These are phyloP conservation scores for Pharus latifolius DNA, from an alignment of 176 grass and related monocot genomes.

Conservation along the genomic window DNA sequence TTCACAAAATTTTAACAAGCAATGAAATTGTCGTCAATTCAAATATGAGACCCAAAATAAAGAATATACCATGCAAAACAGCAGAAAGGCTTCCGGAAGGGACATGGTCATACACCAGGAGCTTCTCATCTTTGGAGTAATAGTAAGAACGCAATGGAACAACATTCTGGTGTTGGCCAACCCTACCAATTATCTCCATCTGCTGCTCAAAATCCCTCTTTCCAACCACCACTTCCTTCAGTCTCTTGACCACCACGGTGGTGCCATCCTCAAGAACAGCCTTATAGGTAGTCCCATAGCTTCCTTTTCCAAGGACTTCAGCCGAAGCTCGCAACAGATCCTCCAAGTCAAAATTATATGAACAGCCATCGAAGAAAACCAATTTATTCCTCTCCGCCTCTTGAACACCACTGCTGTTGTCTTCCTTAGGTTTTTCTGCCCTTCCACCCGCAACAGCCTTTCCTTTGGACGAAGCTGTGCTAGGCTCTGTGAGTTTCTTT, in stretches of 20 bases:
- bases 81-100: conserved; percentile 58
- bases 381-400: conserved; percentile 89
- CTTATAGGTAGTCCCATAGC: conserved; percentile 93
- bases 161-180: conserved; percentile 72
- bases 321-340: conserved; percentile 94
- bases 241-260: conserved; percentile 86
- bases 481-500: conserved; percentile 36
- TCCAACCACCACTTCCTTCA: conserved; percentile 79
- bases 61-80: conserved; percentile 76
- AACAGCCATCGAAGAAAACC: conserved; percentile 84
- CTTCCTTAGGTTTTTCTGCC: conserved; percentile 71
- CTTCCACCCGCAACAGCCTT: conserved; percentile 56
- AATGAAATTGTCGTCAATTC: background rate
- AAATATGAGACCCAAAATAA: conserved; percentile 8
- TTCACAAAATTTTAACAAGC: background rate
- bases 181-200: conserved; percentile 85
- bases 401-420: conserved; percentile 87
- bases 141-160: conserved; percentile 86
- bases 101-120: conserved; percentile 88
- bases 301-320: conserved; percentile 92
- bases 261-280: conserved; percentile 96
- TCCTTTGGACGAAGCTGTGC: conserved; percentile 50
- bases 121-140: conserved; percentile 98
- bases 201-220: conserved; percentile 95
- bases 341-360: conserved; percentile 92